Conservation (phyloP, 2,329 filamentous ascomycete species). For the Monilinia laxa region DNA sequence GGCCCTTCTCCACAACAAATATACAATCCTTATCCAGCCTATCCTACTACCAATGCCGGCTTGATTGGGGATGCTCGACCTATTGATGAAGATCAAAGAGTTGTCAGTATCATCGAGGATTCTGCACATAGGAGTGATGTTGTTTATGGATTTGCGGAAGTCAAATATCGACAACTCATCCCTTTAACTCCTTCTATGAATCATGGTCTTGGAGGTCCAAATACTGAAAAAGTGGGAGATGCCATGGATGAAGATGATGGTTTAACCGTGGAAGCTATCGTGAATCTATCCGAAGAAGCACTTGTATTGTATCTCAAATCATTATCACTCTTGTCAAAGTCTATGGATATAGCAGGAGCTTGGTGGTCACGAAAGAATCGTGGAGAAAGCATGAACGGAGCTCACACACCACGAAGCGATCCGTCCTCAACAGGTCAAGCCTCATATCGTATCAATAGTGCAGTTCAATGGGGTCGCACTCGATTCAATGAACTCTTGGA, state of each 20-base stretch:
- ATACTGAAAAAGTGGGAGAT: slow-evolving; percentile 54
- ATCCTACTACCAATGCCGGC: slow-evolving; percentile 67
- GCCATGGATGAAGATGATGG: slow-evolving; percentile 66
- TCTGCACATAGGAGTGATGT: slow-evolving; percentile 91
- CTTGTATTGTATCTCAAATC: slow-evolving; percentile 96
- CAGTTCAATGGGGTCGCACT: slow-evolving; percentile 90
- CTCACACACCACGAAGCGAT: slow-evolving; percentile 44
- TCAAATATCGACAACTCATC: slow-evolving; percentile 97
- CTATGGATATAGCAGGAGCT: slow-evolving; percentile 88
- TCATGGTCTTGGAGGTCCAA: slow-evolving; percentile 65
- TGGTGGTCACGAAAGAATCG: slow-evolving; percentile 86
- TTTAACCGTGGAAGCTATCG: slow-evolving; percentile 80
- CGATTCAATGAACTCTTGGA: slow-evolving; percentile 97
- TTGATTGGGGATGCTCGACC: slow-evolving; percentile 67
- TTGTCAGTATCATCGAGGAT: slow-evolving; percentile 83
- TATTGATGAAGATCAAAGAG: slow-evolving; percentile 75
- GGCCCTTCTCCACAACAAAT: slow-evolving; percentile 71
- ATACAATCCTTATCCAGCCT: slow-evolving; percentile 81
- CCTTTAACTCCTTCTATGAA: slow-evolving; percentile 79
- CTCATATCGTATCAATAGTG: slow-evolving; percentile 75
- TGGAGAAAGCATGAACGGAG: slow-evolving; percentile 54
- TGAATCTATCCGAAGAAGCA: slow-evolving; percentile 88
- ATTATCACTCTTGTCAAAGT: slow-evolving; percentile 82
- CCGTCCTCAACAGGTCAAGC: slow-evolving; percentile 45
- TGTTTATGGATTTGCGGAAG: slow-evolving; percentile 95